These are phyloP conservation scores for Blumeriella jaapii DNA, from an alignment of 2,329 filamentous ascomycete species.

Conservation along the genomic window DNA sequence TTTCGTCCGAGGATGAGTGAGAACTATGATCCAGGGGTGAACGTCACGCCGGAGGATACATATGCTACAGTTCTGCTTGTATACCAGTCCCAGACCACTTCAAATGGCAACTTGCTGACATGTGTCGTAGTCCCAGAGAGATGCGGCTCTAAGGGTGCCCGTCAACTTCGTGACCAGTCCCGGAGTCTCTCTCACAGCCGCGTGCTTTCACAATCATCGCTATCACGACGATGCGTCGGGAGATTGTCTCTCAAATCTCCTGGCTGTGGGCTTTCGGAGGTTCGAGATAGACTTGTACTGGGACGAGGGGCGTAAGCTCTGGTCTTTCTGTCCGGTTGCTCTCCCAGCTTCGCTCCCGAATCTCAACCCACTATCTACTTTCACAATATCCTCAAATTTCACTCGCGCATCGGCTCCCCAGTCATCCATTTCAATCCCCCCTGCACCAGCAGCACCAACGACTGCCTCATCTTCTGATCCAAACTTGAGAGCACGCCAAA, in stretches of 20 bases:
- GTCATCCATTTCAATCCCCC: not conserved
- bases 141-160: constrained; percentile 46
- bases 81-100: constrained; percentile 4
- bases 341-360: constrained; percentile 29
- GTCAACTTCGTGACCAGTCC: constrained; percentile 50
- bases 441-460: not conserved
- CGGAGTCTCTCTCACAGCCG: constrained; percentile 42
- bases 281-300: constrained; percentile 52
- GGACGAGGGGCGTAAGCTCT: constrained; percentile 40
- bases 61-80: constrained; percentile 24
- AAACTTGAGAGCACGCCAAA: constrained; percentile 1
- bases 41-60: constrained; percentile 26
- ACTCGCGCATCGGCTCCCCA: constrained; percentile 1
- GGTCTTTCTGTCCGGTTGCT: constrained; percentile 50
- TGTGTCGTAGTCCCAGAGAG: constrained; percentile 41
- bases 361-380: constrained; percentile 13
- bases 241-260: constrained; percentile 50
- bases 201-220: constrained; percentile 43
- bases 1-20: constrained; percentile 28
- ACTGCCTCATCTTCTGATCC: constrained; percentile 1
- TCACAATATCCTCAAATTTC: constrained; percentile 19
- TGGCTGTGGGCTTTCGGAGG: constrained; percentile 46
- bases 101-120: constrained; percentile 5
- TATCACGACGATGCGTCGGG: constrained; percentile 40
- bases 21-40: constrained; percentile 29